Evolutionary conservation across 345 rosid genomes (phyloP), one percentile per base, ranked within the genome.

Genomic region (Firmiana major): DNA sequence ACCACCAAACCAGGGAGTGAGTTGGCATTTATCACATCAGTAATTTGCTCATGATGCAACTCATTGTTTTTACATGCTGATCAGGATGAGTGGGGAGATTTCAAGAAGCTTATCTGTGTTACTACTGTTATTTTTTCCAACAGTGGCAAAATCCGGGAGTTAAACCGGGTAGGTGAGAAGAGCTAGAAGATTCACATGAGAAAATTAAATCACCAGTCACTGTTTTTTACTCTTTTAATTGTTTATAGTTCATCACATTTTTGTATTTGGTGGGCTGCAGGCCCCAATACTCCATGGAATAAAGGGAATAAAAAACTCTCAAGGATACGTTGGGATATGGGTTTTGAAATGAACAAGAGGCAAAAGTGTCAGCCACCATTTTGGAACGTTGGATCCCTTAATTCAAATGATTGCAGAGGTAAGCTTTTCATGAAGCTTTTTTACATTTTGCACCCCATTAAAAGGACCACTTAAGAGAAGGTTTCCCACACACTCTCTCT

Each of bases 361-460:
- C 57, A 51, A 51, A 51, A 4, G n/a, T 16, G 1, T 31, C 0
- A 51, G 17, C 21, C 21, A 16, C 34, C 64, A 59, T 10, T 46
- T 48, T 48, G 38, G 74, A 70, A 70, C 78, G 73, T 72, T 69
- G 73, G 73, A 69, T 48, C 73, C 73, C 40, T 69, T 16, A 26
- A 46, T 68, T 46, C 40, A 68, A 69, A 69, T 69, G 42, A 69
- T 69, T 46, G 22, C 36, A 48, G 12, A 26, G 73, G 73, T 34
- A 15, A 46, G 38, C 73, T 24, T 67, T 31, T 31, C 6, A 59
- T 26, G 63, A 9, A 5, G 40, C 58, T 28, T 67, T 54, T 54
- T 26, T 69, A 15, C 73, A 46, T 69, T 68, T 26, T 68, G 12
- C 15, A 45, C 38, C 57, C 66, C 66, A 63, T 59, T 74, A 22